These are phyloP conservation scores for Lasiosphaeria hispida DNA, from an alignment of 495 filamentous ascomycete species.

Conservation along the genomic window DNA sequence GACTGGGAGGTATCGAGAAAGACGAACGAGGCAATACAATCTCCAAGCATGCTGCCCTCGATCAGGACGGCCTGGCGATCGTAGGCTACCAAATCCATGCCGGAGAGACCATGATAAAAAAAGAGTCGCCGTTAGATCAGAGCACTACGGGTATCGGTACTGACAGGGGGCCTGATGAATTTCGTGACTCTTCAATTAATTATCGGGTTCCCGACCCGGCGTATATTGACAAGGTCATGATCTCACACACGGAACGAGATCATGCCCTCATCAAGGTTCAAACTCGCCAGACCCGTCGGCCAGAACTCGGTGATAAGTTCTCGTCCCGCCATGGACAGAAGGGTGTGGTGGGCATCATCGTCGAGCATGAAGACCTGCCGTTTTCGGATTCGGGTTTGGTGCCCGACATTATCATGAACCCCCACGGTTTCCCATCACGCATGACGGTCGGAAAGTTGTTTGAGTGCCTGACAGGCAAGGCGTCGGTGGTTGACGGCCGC, in stretches of 20 bases:
- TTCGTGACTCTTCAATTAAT: constrained; percentile 65
- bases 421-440: constrained; percentile 97
- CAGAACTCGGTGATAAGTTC: constrained; percentile 97
- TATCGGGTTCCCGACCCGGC: constrained; percentile 82
- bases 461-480: constrained; percentile 92
- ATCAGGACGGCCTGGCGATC: constrained; percentile 75
- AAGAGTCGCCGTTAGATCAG: constrained; percentile 73
- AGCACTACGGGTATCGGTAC: constrained; percentile 60
- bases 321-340: constrained; percentile 99
- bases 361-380: constrained; percentile 93
- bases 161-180: constrained; percentile 60
- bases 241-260: constrained; percentile 80
- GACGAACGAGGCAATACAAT: constrained; percentile 54
- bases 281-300: constrained; percentile 86
- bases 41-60: constrained; percentile 70
- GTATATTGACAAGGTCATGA: constrained; percentile 92
- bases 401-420: constrained; percentile 99
- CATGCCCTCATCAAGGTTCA: constrained; percentile 83
- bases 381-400: constrained; percentile 87
- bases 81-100: constrained; percentile 71
- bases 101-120: constrained; percentile 85
- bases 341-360: constrained; percentile 94
- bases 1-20: constrained; percentile 61
- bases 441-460: constrained; percentile 99
- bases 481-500: constrained; percentile 76